These are phyloP conservation scores for Penicillium turbatum DNA, from an alignment of 495 filamentous ascomycete genomes.

Conservation along the genomic window DNA sequence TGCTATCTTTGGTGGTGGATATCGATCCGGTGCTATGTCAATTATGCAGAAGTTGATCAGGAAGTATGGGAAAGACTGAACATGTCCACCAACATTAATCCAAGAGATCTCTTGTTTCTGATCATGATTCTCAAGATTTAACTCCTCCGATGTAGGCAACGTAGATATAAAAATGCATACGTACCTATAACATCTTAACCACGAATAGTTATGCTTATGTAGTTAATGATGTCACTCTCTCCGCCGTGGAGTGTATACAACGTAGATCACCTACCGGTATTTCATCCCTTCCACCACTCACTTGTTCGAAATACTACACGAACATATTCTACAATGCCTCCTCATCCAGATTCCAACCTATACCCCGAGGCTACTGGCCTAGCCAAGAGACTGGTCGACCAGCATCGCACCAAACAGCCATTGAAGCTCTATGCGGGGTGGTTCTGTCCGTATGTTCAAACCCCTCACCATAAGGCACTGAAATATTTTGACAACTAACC, in stretches of 20 bases:
- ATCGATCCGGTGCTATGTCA: conserved; percentile 64
- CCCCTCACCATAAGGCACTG: neutral
- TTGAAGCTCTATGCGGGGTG: conserved; percentile 62
- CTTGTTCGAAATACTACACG: too few relatives aligned
- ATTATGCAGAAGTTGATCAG: conserved; percentile 67
- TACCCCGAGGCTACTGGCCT: conserved; percentile 51
- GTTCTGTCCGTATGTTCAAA: conserved; percentile 51
- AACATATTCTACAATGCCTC: conserved; percentile 20
- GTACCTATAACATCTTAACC: neutral
- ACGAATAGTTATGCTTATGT: too few relatives aligned
- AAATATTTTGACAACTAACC: conserved; percentile 4
- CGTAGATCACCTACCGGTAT: too few relatives aligned
- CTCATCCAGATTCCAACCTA: conserved; percentile 43
- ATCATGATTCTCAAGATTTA: too few relatives aligned
- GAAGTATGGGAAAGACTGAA: conserved; percentile 53
- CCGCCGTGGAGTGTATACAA: too few relatives aligned
- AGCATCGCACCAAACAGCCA: conserved; percentile 46
- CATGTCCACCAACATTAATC: neutral
- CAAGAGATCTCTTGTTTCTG: too few relatives aligned
- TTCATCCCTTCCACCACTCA: too few relatives aligned
- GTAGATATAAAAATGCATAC: too few relatives aligned
- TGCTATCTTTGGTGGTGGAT: conserved; percentile 76
- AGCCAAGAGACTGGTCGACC: conserved; percentile 45
- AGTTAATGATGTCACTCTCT: neutral
- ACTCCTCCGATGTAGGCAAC: too few relatives aligned